Evolutionary conservation across 1,284 basidiomycete genomes (phyloP), one percentile per base, ranked within the genome.

Genomic region (Cystobasidium sp.): DNA sequence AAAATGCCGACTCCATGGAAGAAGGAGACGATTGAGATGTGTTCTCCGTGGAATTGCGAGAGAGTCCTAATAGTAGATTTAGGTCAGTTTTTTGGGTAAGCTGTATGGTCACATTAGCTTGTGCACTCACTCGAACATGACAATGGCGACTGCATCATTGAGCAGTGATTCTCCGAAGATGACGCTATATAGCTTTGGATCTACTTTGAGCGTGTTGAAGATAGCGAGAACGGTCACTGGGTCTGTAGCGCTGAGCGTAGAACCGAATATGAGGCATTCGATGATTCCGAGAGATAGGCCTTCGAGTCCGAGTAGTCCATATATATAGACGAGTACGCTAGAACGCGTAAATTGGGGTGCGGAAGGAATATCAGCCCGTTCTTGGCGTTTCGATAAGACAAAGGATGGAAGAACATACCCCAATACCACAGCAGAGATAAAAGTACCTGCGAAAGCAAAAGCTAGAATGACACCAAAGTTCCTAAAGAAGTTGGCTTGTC

Each of bases 61-160:
- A 98, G 85, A 0, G 95, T 97, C 83, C 94, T 94, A 77, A 16
- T 49, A 75, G 59, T n/a, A 70, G 18, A 20, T 22, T 31, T n/a
- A 22, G 37, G 14, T 49, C 37, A 58, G 31, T 31, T 3, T 16
- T 41, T n/a, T n/a, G n/a, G 47, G 51, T 59, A 46, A 43, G 55
- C 24, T 67, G 1, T 20, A 41, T 18, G 16, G 3, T 59, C 39
- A 8, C 44, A 44, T 16, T 9, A 37, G 52, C 39, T n/a, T 16
- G 39, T 16, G n/a, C 69, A 91, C 93, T 86, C 81, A 96, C 93
- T 99, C 96, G 84, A 98, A 99, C 93, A 99, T 97, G 84, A 99
- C 96, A 85, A 99, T 99, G 85, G 93, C 94, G 79, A 99, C 96
- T 39, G 96, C 96, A 86, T 99, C 96, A 84, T 99, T 99, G 76